Percentiles rank a stretch among this genome's conserved stretches.
These are phyloP conservation scores for Aurifilum marmelostoma DNA, from an alignment of 2,329 filamentous ascomycete genomes.

Conservation along the genomic window DNA sequence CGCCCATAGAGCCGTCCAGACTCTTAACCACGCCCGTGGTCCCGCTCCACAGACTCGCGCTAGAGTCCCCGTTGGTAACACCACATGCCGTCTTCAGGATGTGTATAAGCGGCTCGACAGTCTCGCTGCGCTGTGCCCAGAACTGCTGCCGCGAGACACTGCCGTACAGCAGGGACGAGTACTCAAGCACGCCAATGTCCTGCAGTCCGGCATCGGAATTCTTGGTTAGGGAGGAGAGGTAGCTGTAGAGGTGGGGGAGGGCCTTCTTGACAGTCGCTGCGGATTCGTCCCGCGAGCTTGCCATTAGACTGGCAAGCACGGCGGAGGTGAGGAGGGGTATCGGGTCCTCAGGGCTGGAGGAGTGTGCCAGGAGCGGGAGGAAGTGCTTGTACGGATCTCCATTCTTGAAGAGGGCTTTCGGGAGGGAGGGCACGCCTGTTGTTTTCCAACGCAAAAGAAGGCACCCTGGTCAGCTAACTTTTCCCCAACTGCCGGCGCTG, in stretches of 20 bases:
- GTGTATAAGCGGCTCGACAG: slow-evolving; percentile 77
- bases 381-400: slow-evolving; percentile 81
- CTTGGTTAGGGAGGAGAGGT: slow-evolving; percentile 82
- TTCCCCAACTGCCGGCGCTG: not conserved
- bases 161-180: slow-evolving; percentile 81
- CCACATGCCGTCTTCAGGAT: slow-evolving; percentile 80
- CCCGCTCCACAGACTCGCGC: slow-evolving; percentile 65
- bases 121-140: slow-evolving; percentile 89
- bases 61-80: slow-evolving; percentile 66
- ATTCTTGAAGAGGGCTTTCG: slow-evolving; percentile 74
- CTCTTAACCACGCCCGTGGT: slow-evolving; percentile 57
- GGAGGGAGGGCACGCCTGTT: slow-evolving; percentile 77
- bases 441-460: slow-evolving; percentile 4
- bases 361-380: slow-evolving; percentile 79
- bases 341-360: slow-evolving; percentile 73
- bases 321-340: slow-evolving; percentile 89
- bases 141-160: slow-evolving; percentile 77
- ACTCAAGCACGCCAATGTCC: slow-evolving; percentile 92
- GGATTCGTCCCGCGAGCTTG: slow-evolving; percentile 64
- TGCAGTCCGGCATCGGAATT: slow-evolving; percentile 87
- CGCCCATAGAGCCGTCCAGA: slow-evolving; percentile 67
- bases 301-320: slow-evolving; percentile 80
- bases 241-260: slow-evolving; percentile 80
- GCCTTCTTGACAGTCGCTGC: slow-evolving; percentile 69
- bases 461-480: not conserved